phyloP scores from a whole-genome alignment of 2,329 filamentous ascomycete genomes.

The Trichophyton benhamiae region DNA sequence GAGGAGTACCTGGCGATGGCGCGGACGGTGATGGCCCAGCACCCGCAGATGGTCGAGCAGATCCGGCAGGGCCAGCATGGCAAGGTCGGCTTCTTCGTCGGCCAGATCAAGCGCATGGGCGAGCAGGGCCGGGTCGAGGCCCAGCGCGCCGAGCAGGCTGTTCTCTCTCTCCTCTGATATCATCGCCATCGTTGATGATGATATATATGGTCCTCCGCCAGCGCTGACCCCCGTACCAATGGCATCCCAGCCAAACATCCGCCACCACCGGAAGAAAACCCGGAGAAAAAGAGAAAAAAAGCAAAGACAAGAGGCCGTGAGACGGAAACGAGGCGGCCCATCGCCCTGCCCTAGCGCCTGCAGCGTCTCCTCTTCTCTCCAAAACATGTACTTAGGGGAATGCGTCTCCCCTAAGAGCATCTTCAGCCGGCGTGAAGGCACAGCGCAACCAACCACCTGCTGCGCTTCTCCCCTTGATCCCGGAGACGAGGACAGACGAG shows the following conservation, averaged over 20 bases:
- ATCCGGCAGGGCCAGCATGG: slow-evolving; percentile 49
- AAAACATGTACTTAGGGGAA: slow-evolving; percentile 40
- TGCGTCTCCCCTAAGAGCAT: slow-evolving; percentile 32
- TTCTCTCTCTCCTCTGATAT: slow-evolving; percentile 33
- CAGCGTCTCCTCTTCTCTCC: slow-evolving; percentile 21
- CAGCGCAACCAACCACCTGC: not conserved
- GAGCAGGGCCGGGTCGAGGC: slow-evolving; percentile 52
- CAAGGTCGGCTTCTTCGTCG: slow-evolving; percentile 58
- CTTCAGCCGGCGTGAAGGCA: slow-evolving; percentile 26
- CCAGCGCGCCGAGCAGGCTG: slow-evolving; percentile 42
- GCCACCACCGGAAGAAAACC: too few relatives aligned
- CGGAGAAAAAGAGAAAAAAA: too few relatives aligned
- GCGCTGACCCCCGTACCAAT: too few relatives aligned
- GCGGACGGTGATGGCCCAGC: slow-evolving; percentile 40
- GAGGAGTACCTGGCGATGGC: slow-evolving; percentile 47
- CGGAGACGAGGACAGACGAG: not conserved
- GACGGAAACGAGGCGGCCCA: not conserved
- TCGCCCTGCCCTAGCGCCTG: not conserved
- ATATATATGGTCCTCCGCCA: not conserved
- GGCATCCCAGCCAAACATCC: too few relatives aligned
- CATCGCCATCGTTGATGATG: not conserved
- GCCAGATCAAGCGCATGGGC: slow-evolving; percentile 53
- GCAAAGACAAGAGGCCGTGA: not conserved
- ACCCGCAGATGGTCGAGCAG: slow-evolving; percentile 46
- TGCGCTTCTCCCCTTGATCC: not conserved